Percentiles rank a stretch among this genome's conserved stretches.
Evolutionary conservation across 352 stramenopile species (phyloP).

Genomic region (Globisporangium recalcitrans): DNA sequence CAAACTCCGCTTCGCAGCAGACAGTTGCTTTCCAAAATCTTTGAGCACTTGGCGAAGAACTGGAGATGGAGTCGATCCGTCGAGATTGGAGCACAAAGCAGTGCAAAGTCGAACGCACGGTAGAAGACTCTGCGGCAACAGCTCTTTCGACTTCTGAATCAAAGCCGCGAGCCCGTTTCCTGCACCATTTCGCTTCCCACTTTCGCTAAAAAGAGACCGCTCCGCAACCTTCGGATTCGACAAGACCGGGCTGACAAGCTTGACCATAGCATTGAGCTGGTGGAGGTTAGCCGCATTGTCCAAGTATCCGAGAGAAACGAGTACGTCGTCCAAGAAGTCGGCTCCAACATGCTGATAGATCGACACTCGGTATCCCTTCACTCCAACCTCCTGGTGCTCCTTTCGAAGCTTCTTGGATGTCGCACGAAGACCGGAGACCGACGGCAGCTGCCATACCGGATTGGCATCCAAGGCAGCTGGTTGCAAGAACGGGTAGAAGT

Average conservation of each 20-base stretch:
- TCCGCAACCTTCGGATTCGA: slow-evolving; percentile 34
- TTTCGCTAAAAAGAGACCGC: slow-evolving; percentile 20
- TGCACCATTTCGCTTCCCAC: neutral
- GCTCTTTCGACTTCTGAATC: slow-evolving; percentile 26
- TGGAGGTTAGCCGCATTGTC: slow-evolving; percentile 35
- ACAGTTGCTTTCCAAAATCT: slow-evolving; percentile 36
- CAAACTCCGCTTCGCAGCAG: neutral
- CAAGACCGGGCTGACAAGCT: slow-evolving; percentile 49
- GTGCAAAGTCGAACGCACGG: slow-evolving; percentile 45
- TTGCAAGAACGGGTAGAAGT: slow-evolving; percentile 23
- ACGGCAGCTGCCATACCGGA: slow-evolving; percentile 29
- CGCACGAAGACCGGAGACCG: slow-evolving; percentile 13
- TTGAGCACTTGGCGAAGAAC: slow-evolving; percentile 48
- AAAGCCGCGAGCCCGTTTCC: slow-evolving; percentile 19
- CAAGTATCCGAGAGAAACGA: slow-evolving; percentile 48
- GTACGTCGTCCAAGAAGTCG: slow-evolving; percentile 53
- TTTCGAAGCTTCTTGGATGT: slow-evolving; percentile 11
- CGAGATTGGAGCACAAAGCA: slow-evolving; percentile 36
- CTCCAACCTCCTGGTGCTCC: neutral
- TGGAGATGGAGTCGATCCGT: slow-evolving; percentile 19
- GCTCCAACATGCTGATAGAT: slow-evolving; percentile 51
- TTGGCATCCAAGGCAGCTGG: slow-evolving; percentile 22
- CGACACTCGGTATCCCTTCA: slow-evolving; percentile 15
- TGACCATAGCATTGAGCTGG: slow-evolving; percentile 61
- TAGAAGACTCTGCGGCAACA: slow-evolving; percentile 38